Evolutionary conservation across 345 rosid genomes (phyloP).

Genomic region (Viola odorata): DNA sequence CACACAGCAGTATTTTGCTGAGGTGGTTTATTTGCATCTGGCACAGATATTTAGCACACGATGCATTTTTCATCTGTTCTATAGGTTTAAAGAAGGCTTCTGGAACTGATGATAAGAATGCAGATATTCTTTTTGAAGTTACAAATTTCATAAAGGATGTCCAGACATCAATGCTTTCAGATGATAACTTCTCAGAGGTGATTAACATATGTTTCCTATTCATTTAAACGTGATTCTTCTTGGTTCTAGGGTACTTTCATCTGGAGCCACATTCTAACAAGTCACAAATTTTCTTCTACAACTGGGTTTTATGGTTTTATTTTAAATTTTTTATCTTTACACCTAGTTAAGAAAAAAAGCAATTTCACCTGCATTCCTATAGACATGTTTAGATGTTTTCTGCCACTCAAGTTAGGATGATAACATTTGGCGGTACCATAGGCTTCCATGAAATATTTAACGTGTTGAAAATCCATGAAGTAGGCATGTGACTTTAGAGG

Average conservation of each 20-base stretch:
- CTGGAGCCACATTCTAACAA: neutral
- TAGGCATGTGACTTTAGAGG: too few relatives aligned
- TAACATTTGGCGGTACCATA: too few relatives aligned
- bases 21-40: neutral
- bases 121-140: slow-evolving; percentile 42
- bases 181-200: slow-evolving; percentile 80
- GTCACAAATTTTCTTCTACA: neutral
- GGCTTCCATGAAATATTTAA: too few relatives aligned
- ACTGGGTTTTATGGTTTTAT: neutral
- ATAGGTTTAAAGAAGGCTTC: slow-evolving; percentile 35
- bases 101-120: too few relatives aligned
- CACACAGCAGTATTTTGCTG: neutral
- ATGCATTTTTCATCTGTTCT: slow-evolving; percentile 18
- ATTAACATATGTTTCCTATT: slow-evolving; percentile 6
- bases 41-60: neutral
- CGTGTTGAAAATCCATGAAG: too few relatives aligned
- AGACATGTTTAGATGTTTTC: too few relatives aligned
- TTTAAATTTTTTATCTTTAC: too few relatives aligned
- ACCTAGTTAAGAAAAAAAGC: neutral
- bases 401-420: too few relatives aligned
- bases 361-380: too few relatives aligned
- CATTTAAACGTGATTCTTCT: neutral
- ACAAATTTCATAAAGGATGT: slow-evolving; percentile 56
- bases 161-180: slow-evolving; percentile 53
- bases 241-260: neutral